A percentile compares a stretch with the other conserved stretches of the same genome.
Conservation (phyloP, 345 rosid genomes). For the Brassica nigra region DNA sequence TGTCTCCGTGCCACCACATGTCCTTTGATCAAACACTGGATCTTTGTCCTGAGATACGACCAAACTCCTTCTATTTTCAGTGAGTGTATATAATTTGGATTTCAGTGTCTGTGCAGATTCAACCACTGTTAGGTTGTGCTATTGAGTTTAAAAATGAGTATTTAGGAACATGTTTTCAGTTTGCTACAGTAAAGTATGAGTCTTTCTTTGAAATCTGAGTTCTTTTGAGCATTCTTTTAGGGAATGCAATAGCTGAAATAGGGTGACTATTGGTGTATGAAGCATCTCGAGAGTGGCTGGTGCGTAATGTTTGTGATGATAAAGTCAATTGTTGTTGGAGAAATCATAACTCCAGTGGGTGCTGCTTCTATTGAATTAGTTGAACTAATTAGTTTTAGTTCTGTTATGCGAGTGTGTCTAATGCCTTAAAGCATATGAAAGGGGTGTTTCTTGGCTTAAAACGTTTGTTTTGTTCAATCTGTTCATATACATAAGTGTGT, state of each 20-base stretch:
- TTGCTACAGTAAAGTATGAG: neutral
- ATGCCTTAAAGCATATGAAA: no score
- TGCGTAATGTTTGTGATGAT: slow-evolving; percentile 37
- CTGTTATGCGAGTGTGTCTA: no score
- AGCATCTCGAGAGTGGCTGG: slow-evolving; percentile 95
- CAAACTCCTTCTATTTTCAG: slow-evolving; percentile 89
- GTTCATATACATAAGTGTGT: neutral
- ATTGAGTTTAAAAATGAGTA: neutral
- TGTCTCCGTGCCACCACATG: slow-evolving; percentile 89
- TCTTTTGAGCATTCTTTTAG: slow-evolving; percentile 32
- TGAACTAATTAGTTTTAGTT: slow-evolving; percentile 31
- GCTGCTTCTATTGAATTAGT: slow-evolving; percentile 86
- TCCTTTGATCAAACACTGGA: slow-evolving; percentile 96
- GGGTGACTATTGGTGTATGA: slow-evolving; percentile 87
- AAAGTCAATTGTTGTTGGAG: slow-evolving; percentile 80
- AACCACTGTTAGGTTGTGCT: neutral
- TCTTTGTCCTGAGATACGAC: slow-evolving; percentile 77
- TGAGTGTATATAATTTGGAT: slow-evolving; percentile 38
- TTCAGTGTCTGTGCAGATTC: neutral
- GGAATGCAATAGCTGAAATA: slow-evolving; percentile 84
- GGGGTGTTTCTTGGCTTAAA: neutral
- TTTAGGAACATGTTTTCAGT: neutral
- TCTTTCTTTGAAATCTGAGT: neutral
- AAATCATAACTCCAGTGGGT: slow-evolving; percentile 89
- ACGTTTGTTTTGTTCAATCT: neutral